Percentiles rank a stretch among this genome's conserved stretches.
These are phyloP conservation scores for Starmerella kuoi DNA, from an alignment of 805 yeast genomes.

Conservation along the genomic window DNA sequence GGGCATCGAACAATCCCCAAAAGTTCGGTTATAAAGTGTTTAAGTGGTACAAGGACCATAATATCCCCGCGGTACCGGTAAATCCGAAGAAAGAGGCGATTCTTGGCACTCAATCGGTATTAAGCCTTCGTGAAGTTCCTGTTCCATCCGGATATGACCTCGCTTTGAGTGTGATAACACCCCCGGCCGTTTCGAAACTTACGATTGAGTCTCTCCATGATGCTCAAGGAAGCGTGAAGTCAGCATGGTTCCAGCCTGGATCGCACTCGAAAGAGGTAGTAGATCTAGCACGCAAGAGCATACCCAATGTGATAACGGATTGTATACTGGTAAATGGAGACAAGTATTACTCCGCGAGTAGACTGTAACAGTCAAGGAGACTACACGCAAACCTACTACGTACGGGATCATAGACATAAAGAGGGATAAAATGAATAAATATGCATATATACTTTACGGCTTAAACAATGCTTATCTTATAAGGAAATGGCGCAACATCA, in stretches of 20 bases:
- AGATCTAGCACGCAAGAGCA: constrained; percentile 24
- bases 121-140: constrained; percentile 21
- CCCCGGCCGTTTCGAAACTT: constrained; percentile 48
- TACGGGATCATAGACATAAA: no score
- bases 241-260: constrained; percentile 80
- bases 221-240: constrained; percentile 32
- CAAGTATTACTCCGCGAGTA: not conserved
- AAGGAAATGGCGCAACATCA: constrained; percentile 56
- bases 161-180: constrained; percentile 61
- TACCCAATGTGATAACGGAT: constrained; percentile 38
- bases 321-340: constrained; percentile 67
- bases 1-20: constrained; percentile 51
- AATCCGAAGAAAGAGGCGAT: constrained; percentile 46
- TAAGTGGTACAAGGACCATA: constrained; percentile 49
- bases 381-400: no score
- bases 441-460: no score
- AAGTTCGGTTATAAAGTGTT: constrained; percentile 64
- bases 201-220: constrained; percentile 33
- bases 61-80: constrained; percentile 50
- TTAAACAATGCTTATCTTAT: constrained; percentile 34
- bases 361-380: no score
- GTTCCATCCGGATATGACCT: constrained; percentile 19
- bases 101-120: constrained; percentile 33
- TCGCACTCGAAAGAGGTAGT: constrained; percentile 45
- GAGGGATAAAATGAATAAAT: no score